Evolutionary conservation across 208 protist genomes (phyloP).

Genomic region (Trypanosoma rangeli): DNA sequence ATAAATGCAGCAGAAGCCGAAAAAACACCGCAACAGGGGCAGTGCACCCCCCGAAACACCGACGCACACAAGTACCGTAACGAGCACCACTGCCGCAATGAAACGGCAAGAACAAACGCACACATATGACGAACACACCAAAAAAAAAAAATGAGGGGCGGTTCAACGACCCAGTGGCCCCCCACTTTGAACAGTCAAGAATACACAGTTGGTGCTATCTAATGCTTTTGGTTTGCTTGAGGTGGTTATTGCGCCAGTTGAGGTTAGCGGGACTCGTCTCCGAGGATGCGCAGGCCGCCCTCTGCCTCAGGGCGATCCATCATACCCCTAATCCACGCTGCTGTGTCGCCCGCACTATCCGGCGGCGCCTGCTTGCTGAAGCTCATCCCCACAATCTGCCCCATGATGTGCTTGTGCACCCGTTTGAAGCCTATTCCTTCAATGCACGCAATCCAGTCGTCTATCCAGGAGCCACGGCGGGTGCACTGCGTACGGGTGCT

Average conservation of each 20-base stretch:
- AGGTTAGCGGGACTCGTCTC: slow-evolving; percentile 33
- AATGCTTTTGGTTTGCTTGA: not conserved
- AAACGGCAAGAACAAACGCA: too few species aligned
- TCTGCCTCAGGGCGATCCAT: slow-evolving; percentile 40
- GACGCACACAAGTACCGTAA: too few species aligned
- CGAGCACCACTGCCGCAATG: too few species aligned
- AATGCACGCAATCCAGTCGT: slow-evolving; percentile 65
- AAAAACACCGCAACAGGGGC: too few species aligned
- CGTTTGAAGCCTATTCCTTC: slow-evolving; percentile 65
- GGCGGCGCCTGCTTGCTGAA: slow-evolving; percentile 36
- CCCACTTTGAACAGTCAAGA: too few species aligned
- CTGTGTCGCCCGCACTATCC: slow-evolving; percentile 24
- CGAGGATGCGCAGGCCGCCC: slow-evolving; percentile 52
- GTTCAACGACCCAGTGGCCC: too few species aligned
- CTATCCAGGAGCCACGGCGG: slow-evolving; percentile 53
- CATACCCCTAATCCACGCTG: slow-evolving; percentile 39
- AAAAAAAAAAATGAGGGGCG: too few species aligned
- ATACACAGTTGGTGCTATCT: too few species aligned
- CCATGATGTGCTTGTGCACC: slow-evolving; percentile 60
- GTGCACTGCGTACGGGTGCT: slow-evolving; percentile 84
- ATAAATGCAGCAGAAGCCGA: too few species aligned
- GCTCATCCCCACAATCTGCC: slow-evolving; percentile 72
- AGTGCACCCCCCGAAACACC: too few species aligned
- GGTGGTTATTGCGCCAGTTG: not conserved
- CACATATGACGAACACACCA: too few species aligned